Evolutionary conservation across 139 green algal species (phyloP), one percentile per base, ranked within the genome.

Genomic region (Chlorella sorokiniana): DNA sequence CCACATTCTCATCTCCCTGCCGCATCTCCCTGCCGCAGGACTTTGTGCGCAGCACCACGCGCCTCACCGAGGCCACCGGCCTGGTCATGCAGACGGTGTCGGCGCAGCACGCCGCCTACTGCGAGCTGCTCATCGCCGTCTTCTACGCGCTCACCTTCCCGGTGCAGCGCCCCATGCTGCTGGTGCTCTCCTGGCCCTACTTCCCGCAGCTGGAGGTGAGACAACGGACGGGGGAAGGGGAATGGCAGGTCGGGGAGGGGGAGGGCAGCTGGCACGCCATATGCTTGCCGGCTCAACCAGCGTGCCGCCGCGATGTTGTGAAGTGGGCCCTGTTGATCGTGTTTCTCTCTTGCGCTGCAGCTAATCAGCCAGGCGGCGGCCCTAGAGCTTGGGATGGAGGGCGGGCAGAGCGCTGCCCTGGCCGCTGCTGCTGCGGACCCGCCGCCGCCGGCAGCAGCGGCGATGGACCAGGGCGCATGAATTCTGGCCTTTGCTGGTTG

Each of bases 121-220:
- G 56, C 62, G 76, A 70, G 41, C 67, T 10, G 1, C 38, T 33
- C 38, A 72, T 72, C 22, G 76, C 76, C 76, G 70, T 82, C 42
- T 35, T 82, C 29, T 70, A 70, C 31, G 45, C 44, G 3, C 45
- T 82, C 56, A 70, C 62, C 31, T 82, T 82, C 44, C 76, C 76
- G 38, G 76, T 82, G 76, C 76, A 82, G 62, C 62, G 63, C 5
- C 44, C 61, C 18, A 20, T 59, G 76, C 62, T 82, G 56, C 64
- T 82, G 48, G 62, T 70, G 56, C 76, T 82, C 5, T 74, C 76
- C 63, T 82, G 62, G 62, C 76, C 76, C 41, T 82, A 75, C 62
- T 74, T 82, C 40, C 75, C 75, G 16, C 75, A 81, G 75, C 59
- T 81, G 27, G 44, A 70, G 56, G 56, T 81, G 74, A 0, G 56